Evolutionary conservation across 768 basidiomycete genomes (phyloP).

Genomic region (Dendrothele bispora): DNA sequence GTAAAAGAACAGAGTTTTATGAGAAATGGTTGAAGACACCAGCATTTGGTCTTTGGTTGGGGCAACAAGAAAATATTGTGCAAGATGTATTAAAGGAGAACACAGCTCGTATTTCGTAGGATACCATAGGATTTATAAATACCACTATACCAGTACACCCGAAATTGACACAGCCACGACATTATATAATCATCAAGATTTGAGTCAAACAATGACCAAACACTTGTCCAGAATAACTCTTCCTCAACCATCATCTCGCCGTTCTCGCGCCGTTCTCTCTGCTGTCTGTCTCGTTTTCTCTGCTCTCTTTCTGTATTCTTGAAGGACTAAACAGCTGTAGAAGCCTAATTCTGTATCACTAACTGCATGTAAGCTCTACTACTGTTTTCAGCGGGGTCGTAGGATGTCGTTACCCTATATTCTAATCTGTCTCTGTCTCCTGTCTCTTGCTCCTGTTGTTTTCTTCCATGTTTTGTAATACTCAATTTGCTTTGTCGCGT

Average conservation of each 20-base stretch:
- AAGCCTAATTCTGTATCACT: conserved; percentile 8
- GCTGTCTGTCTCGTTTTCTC: conserved; percentile 4
- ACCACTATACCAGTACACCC: no score
- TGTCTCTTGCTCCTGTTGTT: not conserved
- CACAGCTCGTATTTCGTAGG: not conserved
- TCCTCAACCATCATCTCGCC: not conserved
- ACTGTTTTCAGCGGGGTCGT: conserved; percentile 10
- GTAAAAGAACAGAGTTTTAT: conserved; percentile 73
- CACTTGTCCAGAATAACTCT: not conserved
- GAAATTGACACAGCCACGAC: no score
- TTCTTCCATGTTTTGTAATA: conserved; percentile 5
- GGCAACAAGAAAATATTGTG: conserved; percentile 72
- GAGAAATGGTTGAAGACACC: conserved; percentile 75
- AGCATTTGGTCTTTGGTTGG: conserved; percentile 79
- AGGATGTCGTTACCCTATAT: conserved; percentile 6
- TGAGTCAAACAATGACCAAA: no score
- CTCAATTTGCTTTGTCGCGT: conserved; percentile 1
- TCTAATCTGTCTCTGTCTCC: conserved; percentile 4
- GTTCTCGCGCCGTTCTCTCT: conserved; percentile 1
- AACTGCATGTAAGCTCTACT: conserved; percentile 10
- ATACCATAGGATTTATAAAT: no score
- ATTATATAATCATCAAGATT: no score
- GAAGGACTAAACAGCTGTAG: conserved; percentile 4
- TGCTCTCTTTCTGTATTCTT: conserved; percentile 8
- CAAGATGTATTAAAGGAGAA: conserved; percentile 48